These are phyloP conservation scores for Brassica incana DNA, from an alignment of 345 rosid species.

Conservation along the genomic window DNA sequence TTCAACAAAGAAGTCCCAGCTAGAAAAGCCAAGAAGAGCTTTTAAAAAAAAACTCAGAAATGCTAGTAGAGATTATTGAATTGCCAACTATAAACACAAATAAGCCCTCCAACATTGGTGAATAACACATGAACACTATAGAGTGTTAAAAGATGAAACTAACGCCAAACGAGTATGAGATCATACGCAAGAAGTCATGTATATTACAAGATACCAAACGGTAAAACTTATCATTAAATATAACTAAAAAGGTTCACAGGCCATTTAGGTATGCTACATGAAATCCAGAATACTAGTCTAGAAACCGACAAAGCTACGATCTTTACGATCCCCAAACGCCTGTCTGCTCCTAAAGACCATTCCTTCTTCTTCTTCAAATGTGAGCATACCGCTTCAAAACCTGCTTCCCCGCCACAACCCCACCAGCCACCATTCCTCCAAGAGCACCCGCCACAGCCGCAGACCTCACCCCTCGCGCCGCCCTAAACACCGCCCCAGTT, in stretches of 20 bases:
- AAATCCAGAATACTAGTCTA: background rate
- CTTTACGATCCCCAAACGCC: conserved; percentile 5
- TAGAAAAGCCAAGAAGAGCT: conserved; percentile 1
- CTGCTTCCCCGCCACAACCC: conserved; percentile 74
- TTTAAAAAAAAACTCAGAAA: background rate
- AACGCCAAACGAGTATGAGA: background rate
- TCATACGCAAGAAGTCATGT: background rate
- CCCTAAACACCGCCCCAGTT: conserved; percentile 79
- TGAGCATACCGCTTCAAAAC: conserved; percentile 69
- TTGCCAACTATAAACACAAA: conserved; percentile 8
- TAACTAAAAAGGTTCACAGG: background rate
- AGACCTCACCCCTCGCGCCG: conserved; percentile 85
- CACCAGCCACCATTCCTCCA: conserved; percentile 79
- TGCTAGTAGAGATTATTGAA: background rate
- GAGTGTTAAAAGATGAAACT: background rate
- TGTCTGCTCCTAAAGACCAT: background rate
- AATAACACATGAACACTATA: background rate
- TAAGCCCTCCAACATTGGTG: background rate
- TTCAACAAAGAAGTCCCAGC: background rate
- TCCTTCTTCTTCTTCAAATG: conserved; percentile 33
- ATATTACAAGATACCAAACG: background rate
- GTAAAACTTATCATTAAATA: conserved; percentile 4
- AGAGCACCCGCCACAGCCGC: conserved; percentile 92
- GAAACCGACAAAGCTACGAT: conserved; percentile 4
- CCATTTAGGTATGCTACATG: background rate